Base-by-base conservation (phyloP, 148 eudicot genomes). In the Tetragonia tetragonoides region DNA sequence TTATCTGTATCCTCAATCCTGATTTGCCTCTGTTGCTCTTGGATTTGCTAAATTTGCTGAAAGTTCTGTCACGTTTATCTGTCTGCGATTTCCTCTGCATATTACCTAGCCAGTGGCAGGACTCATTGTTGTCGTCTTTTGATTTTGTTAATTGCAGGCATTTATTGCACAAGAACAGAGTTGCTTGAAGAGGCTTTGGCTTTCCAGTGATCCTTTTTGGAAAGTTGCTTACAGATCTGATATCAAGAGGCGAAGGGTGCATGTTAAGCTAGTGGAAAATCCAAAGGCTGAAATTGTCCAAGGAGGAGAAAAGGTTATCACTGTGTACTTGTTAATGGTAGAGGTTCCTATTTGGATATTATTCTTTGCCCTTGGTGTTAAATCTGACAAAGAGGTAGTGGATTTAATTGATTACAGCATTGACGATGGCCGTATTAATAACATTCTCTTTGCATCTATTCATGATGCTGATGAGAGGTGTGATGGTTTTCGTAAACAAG, bases 91-190 rank as follows among this genome's bases (percentile, higher is more conserved):
- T 54, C 53, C 9, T 49, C 53, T 49, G 53, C 34, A 28, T 28
- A 28, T 28, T 28, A 28, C 34, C 34, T 28, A 28, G 34, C 34
- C 34, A 28, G 34, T 28, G 53, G 3, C 14, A 49, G 10, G 53
- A 10, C 53, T 8, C 11, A 8, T 49, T 0, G 53, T 10, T 46
- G 6, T 46, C 2, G 49, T 46, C 2, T 6, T 49, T 49, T 10
- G 53, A 68, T 72, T 12, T 62, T 34, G 28, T 51, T 77, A 75
- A 57, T 62, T 84, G 85, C 93, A 95, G 99, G 83, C 85, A 17
- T 95, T 95, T 73, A 91, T 95, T 78, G 99, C 99, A 14, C 99
- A 95, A 87, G 99, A 95, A 81, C 97, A 93, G 78, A 79, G 81
- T 18, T 90, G 94, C 85, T 83, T 93, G 65, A 93, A 83, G 80